Conservation (phyloP, 352 stramenopile genomes). For the Globisporangium lucens region DNA sequence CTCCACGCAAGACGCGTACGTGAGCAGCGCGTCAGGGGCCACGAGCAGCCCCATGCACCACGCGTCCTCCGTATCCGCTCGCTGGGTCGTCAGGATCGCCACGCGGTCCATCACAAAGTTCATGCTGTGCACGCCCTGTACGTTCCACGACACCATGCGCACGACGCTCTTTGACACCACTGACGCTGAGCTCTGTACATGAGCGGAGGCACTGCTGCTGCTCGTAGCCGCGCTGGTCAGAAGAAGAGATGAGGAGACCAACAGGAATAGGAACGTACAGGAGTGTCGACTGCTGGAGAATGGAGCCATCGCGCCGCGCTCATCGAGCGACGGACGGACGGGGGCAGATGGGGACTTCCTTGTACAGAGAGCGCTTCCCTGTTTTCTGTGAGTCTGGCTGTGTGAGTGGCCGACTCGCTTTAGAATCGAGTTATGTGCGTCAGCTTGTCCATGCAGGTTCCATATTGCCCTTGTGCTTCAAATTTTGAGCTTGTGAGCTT, state of each 20-base stretch:
- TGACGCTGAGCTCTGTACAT: background rate
- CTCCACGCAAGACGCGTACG: slow-evolving; percentile 27
- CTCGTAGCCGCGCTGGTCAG: background rate
- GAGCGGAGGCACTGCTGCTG: too few species aligned
- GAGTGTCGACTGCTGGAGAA: background rate
- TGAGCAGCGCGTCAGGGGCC: slow-evolving; percentile 27
- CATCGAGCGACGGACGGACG: slow-evolving; percentile 4
- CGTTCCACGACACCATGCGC: slow-evolving; percentile 9
- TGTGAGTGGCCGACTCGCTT: background rate
- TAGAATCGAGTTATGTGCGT: background rate
- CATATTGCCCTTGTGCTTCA: too few species aligned
- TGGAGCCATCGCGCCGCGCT: slow-evolving; percentile 5
- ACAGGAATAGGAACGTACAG: background rate
- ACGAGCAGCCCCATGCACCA: slow-evolving; percentile 40
- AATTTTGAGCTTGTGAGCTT: too few species aligned
- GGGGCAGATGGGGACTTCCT: background rate
- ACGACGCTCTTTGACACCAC: background rate
- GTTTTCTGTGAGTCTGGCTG: background rate
- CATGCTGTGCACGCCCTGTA: background rate
- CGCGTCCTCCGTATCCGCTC: background rate
- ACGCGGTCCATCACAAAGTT: slow-evolving; percentile 17
- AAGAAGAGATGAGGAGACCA: background rate
- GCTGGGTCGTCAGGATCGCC: slow-evolving; percentile 22
- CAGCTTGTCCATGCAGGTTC: background rate
- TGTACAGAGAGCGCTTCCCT: background rate